phyloP scores from a whole-genome alignment of 2,329 filamentous ascomycete species.

The Fusarium equiseti region DNA sequence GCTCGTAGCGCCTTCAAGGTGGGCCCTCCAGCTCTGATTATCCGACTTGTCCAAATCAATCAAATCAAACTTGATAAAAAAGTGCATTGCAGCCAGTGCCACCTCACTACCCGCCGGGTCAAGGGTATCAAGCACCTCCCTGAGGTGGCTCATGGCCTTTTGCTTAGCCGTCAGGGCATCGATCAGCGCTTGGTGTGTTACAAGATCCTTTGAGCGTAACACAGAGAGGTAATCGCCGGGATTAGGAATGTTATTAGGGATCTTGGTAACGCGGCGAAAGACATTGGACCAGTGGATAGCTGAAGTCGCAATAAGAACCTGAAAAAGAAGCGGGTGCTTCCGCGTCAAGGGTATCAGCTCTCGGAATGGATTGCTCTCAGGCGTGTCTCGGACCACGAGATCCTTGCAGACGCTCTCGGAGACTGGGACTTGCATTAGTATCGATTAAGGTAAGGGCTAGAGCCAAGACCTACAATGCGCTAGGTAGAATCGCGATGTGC shows the following conservation, averaged over 20 bases:
- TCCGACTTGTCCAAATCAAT: conserved; percentile 60
- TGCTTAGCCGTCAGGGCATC: conserved; percentile 62
- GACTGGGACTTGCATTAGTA: conserved; percentile 53
- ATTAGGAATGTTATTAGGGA: conserved; percentile 50
- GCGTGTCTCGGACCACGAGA: conserved; percentile 62
- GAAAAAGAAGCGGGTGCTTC: conserved; percentile 59
- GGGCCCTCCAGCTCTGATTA: conserved; percentile 59
- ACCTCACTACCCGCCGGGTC: conserved; percentile 60
- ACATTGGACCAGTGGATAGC: conserved; percentile 63
- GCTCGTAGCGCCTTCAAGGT: conserved; percentile 60
- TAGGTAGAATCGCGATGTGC: conserved; percentile 60
- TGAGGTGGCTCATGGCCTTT: conserved; percentile 59
- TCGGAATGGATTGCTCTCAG: conserved; percentile 61
- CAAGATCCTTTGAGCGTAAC: conserved; percentile 55
- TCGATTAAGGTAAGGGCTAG: conserved; percentile 14
- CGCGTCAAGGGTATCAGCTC: conserved; percentile 62
- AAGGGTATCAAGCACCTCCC: conserved; percentile 55
- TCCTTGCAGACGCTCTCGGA: conserved; percentile 65
- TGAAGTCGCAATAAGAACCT: conserved; percentile 63
- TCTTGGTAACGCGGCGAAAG: conserved; percentile 52
- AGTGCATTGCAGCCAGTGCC: conserved; percentile 61
- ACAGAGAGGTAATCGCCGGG: conserved; percentile 54
- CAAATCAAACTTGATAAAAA: conserved; percentile 65
- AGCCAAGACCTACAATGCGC: conserved; percentile 58
- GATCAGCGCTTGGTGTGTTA: conserved; percentile 57